A percentile compares a stretch with the other conserved stretches of the same genome.
phyloP scores from a whole-genome alignment of 352 stramenopile species.

The Phytophthora citrophthora region DNA sequence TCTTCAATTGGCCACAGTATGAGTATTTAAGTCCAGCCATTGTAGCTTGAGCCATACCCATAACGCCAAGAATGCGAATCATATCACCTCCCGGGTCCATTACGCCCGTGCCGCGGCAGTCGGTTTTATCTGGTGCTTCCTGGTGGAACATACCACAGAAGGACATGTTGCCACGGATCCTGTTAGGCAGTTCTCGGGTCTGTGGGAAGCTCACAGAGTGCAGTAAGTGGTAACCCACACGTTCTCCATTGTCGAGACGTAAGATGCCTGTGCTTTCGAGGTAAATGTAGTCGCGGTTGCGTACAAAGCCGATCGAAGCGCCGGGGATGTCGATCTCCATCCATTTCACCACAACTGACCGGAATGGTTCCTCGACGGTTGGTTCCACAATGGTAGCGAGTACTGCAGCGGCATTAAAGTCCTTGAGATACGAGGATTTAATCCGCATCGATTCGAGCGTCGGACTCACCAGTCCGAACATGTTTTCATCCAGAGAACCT shows the following conservation, averaged over 20 bases:
- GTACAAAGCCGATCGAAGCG: constrained; percentile 27
- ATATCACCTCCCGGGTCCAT: constrained; percentile 32
- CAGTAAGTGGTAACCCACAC: constrained; percentile 34
- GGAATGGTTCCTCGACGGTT: constrained; percentile 51
- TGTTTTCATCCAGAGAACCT: constrained; percentile 42
- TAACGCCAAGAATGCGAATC: constrained; percentile 23
- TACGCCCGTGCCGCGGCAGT: constrained; percentile 26
- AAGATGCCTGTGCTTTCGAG: constrained; percentile 32
- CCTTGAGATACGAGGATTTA: constrained; percentile 35
- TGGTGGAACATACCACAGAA: constrained; percentile 47
- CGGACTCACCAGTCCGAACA: constrained; percentile 46
- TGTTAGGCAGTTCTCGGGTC: constrained; percentile 28
- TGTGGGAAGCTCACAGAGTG: constrained; percentile 37
- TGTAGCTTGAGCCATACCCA: constrained; percentile 24
- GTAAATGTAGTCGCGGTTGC: constrained; percentile 34
- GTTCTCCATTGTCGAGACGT: constrained; percentile 24
- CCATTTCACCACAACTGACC: constrained; percentile 42
- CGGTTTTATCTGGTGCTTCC: constrained; percentile 21
- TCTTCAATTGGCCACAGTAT: constrained; percentile 44
- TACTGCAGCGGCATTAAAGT: constrained; percentile 49
- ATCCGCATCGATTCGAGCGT: constrained; percentile 43
- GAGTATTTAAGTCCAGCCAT: constrained; percentile 39
- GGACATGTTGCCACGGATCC: constrained; percentile 48
- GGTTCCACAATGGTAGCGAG: constrained; percentile 51
- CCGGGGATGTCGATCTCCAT: constrained; percentile 40